Evolutionary conservation across 352 stramenopile genomes (phyloP), one percentile per base, ranked within the genome.

Genomic region (Phytophthora boehmeriae): DNA sequence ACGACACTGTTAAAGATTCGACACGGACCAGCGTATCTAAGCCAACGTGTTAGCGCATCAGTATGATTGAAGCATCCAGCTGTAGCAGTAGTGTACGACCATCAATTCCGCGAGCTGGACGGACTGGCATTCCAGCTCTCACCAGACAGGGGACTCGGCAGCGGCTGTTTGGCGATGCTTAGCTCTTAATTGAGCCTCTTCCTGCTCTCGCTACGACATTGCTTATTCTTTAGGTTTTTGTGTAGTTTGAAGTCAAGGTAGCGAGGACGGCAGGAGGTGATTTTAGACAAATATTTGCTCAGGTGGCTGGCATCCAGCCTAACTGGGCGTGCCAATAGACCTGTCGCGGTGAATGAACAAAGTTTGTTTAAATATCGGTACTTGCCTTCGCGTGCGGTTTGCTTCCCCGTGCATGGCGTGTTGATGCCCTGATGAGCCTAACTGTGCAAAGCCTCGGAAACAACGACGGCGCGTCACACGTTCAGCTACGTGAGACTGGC

Each of bases 1-100:
- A 96, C 87, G 48, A 92, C 86, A 63, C 57, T 96, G 43, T 65
- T 96, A 59, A 96, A 96, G 68, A 74, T 96, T 22, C 85, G 86
- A 14, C 87, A 89, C 56, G 87, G 87, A 16, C 87, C 87, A n/a
- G 81, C 67, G 6, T 94, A 81, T 55, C 55, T 80, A 16, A 89
- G 72, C 38, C 71, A 93, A 48, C 83, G 87, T 39, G 83, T 96
- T 51, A 94, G 87, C 58, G 87, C 85, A 46, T 66, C 72, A 63
- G 71, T 88, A 66, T 93, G 68, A 75, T 27, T 51, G 36, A 48
- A 50, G 54, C 27, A 59, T 36, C 60, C 52, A 25, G 44, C 44
- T 73, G 66, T 75, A 69, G 59, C 64, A 68, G 60, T 75, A 76
- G 65, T 76, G 60, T 68, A 76, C 59, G 59, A 73, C 71, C 54